phyloP scores from a whole-genome alignment of 176 grass and related monocot species.

The Poa annua region DNA sequence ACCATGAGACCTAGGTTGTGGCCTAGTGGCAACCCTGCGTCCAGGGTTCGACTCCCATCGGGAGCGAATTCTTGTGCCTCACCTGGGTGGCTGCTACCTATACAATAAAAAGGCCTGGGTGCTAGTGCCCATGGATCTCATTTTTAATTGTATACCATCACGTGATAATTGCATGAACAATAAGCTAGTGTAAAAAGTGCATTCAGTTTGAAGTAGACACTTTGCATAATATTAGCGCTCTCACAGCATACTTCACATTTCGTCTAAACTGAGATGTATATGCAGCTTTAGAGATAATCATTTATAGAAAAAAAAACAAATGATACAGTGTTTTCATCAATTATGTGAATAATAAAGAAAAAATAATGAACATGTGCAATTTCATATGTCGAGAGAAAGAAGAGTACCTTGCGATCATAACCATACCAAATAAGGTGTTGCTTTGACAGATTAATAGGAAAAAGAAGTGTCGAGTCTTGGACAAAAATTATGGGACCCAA shows the following conservation, averaged over 20 bases:
- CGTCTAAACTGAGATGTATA: neutral
- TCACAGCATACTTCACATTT: neutral
- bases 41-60: too few relatives aligned
- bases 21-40: too few relatives aligned
- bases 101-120: too few relatives aligned
- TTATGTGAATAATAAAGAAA: neutral
- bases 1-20: too few relatives aligned
- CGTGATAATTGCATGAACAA: neutral
- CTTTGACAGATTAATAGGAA: constrained; percentile 94
- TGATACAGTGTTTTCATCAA: neutral
- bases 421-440: constrained; percentile 99
- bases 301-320: neutral
- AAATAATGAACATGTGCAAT: neutral
- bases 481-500: constrained; percentile 88
- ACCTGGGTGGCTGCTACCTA: too few relatives aligned
- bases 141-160: neutral
- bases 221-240: neutral
- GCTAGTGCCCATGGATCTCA: too few relatives aligned
- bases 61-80: too few relatives aligned
- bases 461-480: constrained; percentile 87
- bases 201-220: neutral
- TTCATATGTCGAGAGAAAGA: neutral
- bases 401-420: constrained; percentile 85
- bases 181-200: neutral
- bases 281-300: neutral